Percentiles rank a stretch among this genome's conserved stretches.
Evolutionary conservation across 306 rosid species (phyloP).

Genomic region (Corylus americana): DNA sequence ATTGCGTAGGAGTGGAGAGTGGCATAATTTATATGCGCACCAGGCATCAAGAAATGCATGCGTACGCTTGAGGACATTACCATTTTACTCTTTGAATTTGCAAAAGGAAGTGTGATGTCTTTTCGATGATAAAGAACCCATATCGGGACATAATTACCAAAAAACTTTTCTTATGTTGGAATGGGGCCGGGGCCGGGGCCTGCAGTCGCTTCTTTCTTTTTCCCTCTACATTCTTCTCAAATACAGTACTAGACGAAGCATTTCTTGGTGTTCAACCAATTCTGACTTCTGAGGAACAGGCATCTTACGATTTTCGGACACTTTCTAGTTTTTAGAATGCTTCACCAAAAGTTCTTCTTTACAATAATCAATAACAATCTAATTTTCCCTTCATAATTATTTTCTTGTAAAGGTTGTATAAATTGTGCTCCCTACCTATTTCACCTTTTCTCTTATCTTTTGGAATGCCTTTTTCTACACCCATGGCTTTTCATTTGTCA

Average conservation of each 20-base stretch:
- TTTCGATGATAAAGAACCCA: neutral
- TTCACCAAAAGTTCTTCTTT: neutral
- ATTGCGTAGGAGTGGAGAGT: conserved; percentile 24
- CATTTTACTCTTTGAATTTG: neutral
- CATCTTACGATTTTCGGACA: neutral
- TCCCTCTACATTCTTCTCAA: neutral
- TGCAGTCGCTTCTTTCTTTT: neutral
- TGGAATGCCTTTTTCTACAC: neutral
- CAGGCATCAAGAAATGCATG: conserved; percentile 22
- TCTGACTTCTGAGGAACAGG: neutral
- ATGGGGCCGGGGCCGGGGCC: neutral
- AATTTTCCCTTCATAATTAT: neutral
- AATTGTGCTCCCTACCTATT: neutral
- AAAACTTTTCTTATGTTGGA: neutral
- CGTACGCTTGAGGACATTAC: conserved; percentile 17
- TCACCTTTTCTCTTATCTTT: neutral
- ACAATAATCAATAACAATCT: neutral
- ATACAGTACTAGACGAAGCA: neutral
- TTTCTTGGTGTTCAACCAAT: neutral
- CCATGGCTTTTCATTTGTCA: too few relatives aligned
- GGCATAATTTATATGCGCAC: conserved; percentile 5
- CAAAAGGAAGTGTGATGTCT: neutral
- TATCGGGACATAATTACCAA: neutral
- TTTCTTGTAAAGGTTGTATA: neutral
- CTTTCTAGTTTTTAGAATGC: neutral